Evolutionary conservation across 768 basidiomycete genomes (phyloP), one percentile per base, ranked within the genome.

Genomic region (Russula sp.): DNA sequence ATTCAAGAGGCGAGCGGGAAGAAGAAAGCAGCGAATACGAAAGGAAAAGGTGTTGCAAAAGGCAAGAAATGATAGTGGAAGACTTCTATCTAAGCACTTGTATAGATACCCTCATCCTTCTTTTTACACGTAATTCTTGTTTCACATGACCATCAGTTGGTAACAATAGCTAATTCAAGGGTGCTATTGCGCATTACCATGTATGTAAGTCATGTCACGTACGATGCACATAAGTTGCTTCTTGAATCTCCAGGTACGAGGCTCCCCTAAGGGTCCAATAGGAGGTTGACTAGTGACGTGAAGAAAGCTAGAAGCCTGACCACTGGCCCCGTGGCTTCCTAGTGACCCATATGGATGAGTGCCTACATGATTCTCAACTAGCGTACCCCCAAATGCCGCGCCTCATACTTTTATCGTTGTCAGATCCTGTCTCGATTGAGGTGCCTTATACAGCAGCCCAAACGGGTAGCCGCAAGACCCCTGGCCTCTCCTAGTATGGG

Each of bases 1-100:
- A 71, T 76, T 55, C 71, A 71, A 62, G 45, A 57, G n/a, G 62
- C 37, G 4, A 50, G 40, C 4, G 39, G 52, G 34, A 66, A 66
- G 62, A 66, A 62, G 54, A 54, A 54, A 42, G 48, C 52, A 16
- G 22, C 40, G 11, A n/a, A 50, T 42, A 10, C 58, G 31, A 66
- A 66, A 55, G 62, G 37, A 60, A 54, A 54, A 61, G 34, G 56
- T n/a, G 27, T 55, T 40, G 51, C 58, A 34, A 68, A 63, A 39
- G 67, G 65, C 50, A 68, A 63, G 49, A 63, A 22, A 40, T 64
- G 27, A 52, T 49, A 34, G 42, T 37, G 34, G 47, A 27, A 27
- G 27, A 18, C 44, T 10, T 20, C 14, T 32, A 3, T 22, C n/a
- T 34, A 16, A 39, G 20, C 32, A 37, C 47, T 37, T 58, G 47